Evolutionary conservation across 78 protist genomes (phyloP).

Genomic region (Planoprotostelium fungivorum): DNA sequence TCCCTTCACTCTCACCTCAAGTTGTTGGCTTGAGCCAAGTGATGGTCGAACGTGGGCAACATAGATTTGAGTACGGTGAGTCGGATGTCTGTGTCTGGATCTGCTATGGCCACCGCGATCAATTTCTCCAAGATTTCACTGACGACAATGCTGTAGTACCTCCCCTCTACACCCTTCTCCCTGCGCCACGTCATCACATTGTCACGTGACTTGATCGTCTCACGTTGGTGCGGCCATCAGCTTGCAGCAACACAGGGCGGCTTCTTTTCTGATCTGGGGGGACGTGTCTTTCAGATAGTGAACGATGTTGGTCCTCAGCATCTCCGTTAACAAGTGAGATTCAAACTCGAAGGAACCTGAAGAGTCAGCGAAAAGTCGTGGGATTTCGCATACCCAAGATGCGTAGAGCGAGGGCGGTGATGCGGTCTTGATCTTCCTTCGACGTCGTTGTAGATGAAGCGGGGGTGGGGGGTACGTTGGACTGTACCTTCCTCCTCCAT

Average conservation of each 20-base stretch:
- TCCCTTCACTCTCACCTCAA: conserved; percentile 59
- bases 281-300: conserved; percentile 64
- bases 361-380: conserved; percentile 25
- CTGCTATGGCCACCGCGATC: conserved; percentile 71
- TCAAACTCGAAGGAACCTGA: conserved; percentile 73
- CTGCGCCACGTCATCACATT: not conserved
- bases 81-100: conserved; percentile 79
- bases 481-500: conserved; percentile 1
- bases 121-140: conserved; percentile 70
- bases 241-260: conserved; percentile 28
- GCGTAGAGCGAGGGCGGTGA: conserved; percentile 54
- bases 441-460: not conserved
- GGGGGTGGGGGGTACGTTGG: not conserved
- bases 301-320: conserved; percentile 61
- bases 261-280: conserved; percentile 38
- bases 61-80: conserved; percentile 46
- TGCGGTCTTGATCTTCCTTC: not conserved
- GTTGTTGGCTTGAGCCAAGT: conserved; percentile 78
- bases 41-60: conserved; percentile 65
- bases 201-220: conserved; percentile 14
- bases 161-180: not conserved
- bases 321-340: conserved; percentile 51
- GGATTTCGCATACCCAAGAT: not conserved
- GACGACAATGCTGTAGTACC: conserved; percentile 15
- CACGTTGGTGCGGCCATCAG: conserved; percentile 18